Percentiles rank a stretch among this genome's conserved stretches.
Conservation (phyloP, 768 basidiomycete genomes). For the Rhodotorula sphaerocarpa region DNA sequence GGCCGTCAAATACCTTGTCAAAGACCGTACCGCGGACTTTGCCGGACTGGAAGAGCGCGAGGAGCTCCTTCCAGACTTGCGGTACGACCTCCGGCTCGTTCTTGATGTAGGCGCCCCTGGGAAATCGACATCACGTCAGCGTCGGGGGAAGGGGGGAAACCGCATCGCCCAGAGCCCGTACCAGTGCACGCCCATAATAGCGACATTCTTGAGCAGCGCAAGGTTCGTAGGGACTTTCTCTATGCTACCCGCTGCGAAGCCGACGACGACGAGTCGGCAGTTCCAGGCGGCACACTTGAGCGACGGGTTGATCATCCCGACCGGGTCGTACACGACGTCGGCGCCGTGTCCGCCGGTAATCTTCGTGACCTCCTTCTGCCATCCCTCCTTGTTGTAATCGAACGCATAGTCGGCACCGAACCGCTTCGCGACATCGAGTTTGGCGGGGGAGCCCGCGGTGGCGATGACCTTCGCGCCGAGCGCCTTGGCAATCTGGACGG, state of each 20-base stretch:
- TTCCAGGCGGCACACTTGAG: constrained; percentile 93
- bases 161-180: not conserved
- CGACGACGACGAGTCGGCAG: constrained; percentile 83
- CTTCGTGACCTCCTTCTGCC: constrained; percentile 82
- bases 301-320: constrained; percentile 66
- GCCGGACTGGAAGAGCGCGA: constrained; percentile 62
- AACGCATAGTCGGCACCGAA: constrained; percentile 73
- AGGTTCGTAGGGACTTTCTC: constrained; percentile 75
- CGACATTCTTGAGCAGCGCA: constrained; percentile 74
- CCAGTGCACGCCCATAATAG: constrained; percentile 78
- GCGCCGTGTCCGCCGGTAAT: constrained; percentile 78
- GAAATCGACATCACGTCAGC: not conserved
- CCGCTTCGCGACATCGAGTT: constrained; percentile 67
- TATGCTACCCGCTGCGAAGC: constrained; percentile 75
- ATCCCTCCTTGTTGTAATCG: constrained; percentile 64
- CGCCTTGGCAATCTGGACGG: constrained; percentile 86
- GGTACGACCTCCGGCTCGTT: constrained; percentile 61
- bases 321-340: constrained; percentile 66
- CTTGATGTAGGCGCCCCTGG: constrained; percentile 38
- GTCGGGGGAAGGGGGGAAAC: no score
- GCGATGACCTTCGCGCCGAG: constrained; percentile 92
- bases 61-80: constrained; percentile 62
- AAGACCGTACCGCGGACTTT: constrained; percentile 64
- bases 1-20: constrained; percentile 55
- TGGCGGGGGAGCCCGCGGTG: constrained; percentile 55